Base-by-base conservation (phyloP, 2,329 filamentous ascomycete genomes). In the Phialophora chinensis region DNA sequence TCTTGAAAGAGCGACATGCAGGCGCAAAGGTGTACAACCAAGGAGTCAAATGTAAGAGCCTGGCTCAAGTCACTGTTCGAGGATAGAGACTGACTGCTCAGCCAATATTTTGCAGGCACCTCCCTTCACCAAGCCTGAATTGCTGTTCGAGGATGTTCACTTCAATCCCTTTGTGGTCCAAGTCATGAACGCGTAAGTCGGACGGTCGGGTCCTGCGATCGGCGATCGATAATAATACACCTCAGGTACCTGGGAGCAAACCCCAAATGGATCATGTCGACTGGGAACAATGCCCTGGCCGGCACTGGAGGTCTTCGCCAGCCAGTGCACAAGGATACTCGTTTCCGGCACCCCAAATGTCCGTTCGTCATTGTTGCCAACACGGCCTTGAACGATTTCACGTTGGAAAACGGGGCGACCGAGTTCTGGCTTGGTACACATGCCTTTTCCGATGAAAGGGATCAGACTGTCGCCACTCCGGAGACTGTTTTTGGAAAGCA, bases 401-500 rank as follows among this genome's bases (percentile, higher is more conserved):
- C 68, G 52, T 58, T 66, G 2, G 73, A 66, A 25, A 80, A 76
- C 61, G 78, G 79, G 29, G 71, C 77, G 1, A 80, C 78, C 2
- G 78, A 80, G 69, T 80, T 80, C 70, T 80, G 77, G 78, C 76
- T 80, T 6, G 79, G 78, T 2, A 76, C 77, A n/a, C 77, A 79
- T 67, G 74, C 74, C 14, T 69, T 72, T 66, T 78, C 77, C 4
- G 72, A 71, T 1, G 67, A 71, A 27, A 58, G 54, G 12, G 76
- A 80, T 63, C 77, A 80, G 71, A 69, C 73, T 44, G 59, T 74
- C 38, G 73, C 75, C 14, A 72, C 72, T 8, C 55, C 61, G 5
- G 63, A 58, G 38, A 54, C 62, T 10, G 63, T 61, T 33, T 38
- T 49, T 53, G 55, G 38, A 38, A 58, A 65, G 20, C 58, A 63